A percentile compares a stretch with the other conserved stretches of the same genome.
Conservation (phyloP, 2,329 filamentous ascomycete genomes). For the Claviceps spartinae region DNA sequence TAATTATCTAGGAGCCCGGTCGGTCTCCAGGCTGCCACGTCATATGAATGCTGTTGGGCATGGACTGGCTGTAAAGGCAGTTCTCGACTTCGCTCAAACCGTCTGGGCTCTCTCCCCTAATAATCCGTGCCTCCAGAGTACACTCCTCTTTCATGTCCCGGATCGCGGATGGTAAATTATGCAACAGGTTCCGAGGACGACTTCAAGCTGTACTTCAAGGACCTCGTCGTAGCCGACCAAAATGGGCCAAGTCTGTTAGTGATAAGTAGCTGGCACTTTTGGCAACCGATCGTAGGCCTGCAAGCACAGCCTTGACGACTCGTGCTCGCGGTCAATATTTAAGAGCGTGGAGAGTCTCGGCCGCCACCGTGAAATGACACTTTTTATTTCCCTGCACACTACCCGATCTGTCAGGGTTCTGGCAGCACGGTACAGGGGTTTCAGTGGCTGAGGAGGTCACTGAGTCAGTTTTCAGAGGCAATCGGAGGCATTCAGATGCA, state of each 20-base stretch:
- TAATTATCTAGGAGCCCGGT: slow-evolving; percentile 1
- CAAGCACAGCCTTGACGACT: slow-evolving; percentile 22
- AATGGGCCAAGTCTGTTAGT: background rate
- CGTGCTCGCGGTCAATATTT: slow-evolving; percentile 26
- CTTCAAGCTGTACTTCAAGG: background rate
- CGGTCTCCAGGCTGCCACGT: background rate
- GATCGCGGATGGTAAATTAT: background rate
- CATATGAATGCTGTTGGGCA: background rate
- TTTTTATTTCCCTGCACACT: slow-evolving; percentile 17
- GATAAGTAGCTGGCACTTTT: background rate
- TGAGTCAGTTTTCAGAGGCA: slow-evolving; percentile 9
- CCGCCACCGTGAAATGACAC: slow-evolving; percentile 21
- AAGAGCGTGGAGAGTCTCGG: slow-evolving; percentile 22
- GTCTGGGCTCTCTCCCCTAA: background rate
- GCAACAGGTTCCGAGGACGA: background rate
- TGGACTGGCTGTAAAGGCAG: slow-evolving; percentile 8
- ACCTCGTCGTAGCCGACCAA: slow-evolving; percentile 10
- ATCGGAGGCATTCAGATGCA: slow-evolving; percentile 1
- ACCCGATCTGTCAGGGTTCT: slow-evolving; percentile 20
- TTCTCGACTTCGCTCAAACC: slow-evolving; percentile 1
- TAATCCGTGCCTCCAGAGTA: slow-evolving; percentile 1
- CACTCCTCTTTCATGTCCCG: background rate
- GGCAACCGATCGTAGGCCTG: slow-evolving; percentile 15
- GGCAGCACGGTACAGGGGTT: slow-evolving; percentile 26
- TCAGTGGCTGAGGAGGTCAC: slow-evolving; percentile 15